phyloP scores from a whole-genome alignment of 2,329 filamentous ascomycete genomes.

The Tolypocladium sp. region DNA sequence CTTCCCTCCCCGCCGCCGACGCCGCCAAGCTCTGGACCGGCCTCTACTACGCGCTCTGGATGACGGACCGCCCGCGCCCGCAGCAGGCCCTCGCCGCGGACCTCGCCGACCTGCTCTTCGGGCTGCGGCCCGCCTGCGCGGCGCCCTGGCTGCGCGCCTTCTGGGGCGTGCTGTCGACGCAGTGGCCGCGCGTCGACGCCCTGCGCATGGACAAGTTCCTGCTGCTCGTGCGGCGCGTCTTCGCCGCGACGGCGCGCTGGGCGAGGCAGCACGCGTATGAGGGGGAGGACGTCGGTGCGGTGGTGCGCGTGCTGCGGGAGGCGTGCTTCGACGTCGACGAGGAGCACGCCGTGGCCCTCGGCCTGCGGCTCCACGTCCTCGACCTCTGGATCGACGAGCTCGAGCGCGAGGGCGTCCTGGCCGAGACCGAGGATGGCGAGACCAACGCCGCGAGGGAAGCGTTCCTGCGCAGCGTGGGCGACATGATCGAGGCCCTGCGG shows the following conservation, averaged over 20 bases:
- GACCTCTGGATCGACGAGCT: constrained; percentile 91
- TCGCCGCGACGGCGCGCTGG: constrained; percentile 59
- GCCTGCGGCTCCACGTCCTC: constrained; percentile 74
- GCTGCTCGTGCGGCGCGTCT: constrained; percentile 68
- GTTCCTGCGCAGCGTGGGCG: constrained; percentile 44
- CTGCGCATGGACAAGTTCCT: constrained; percentile 89
- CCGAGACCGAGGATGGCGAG: constrained; percentile 15
- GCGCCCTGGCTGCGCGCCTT: constrained; percentile 51
- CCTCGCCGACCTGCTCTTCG: constrained; percentile 57
- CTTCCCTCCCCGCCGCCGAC: constrained; percentile 56
- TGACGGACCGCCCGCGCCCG: constrained; percentile 80
- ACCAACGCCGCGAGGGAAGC: constrained; percentile 22
- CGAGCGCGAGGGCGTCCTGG: constrained; percentile 55
- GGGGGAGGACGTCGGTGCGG: constrained; percentile 15
- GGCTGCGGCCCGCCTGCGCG: constrained; percentile 39
- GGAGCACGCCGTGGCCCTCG: constrained; percentile 60
- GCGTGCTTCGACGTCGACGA: constrained; percentile 25
- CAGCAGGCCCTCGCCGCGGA: constrained; percentile 77
- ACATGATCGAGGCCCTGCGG: constrained; percentile 46
- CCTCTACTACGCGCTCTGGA: constrained; percentile 88
- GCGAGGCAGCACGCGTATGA: constrained; percentile 24
- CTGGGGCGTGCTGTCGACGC: constrained; percentile 60
- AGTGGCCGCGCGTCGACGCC: constrained; percentile 68
- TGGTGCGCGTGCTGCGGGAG: constrained; percentile 17
- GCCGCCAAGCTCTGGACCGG: constrained; percentile 90